Evolutionary conservation across 352 stramenopile genomes (phyloP), one percentile per base, ranked within the genome.

Genomic region (Globisporangium nagaii): DNA sequence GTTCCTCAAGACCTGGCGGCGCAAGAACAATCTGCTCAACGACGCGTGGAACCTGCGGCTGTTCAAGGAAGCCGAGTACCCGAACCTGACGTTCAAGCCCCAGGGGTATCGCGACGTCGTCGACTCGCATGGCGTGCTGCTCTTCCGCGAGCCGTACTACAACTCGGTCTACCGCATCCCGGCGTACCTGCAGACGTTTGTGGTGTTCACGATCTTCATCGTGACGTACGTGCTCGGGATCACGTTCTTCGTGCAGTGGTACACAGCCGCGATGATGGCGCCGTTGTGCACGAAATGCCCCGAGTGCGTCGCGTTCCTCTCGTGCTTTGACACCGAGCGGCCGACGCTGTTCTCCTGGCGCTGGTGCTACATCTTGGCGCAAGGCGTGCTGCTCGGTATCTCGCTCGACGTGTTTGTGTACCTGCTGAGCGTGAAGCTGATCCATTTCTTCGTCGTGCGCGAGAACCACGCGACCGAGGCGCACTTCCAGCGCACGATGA

Each of bases 171-270:
- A 73, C 42, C 81, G 84, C 4, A 86, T 93, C 41, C 84, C 84
- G 4, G 81, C 79, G 6, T 91, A 91, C 44, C 64, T 91, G 27
- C 84, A 90, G 49, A 93, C 84, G 17, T 81, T 91, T 43, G 55
- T 91, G 17, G 81, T 93, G 5, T 91, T 90, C 22, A 63, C 73
- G 9, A 62, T 91, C 37, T 93, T 93, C 51, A 90, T 90, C 22
- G 75, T 60, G 19, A 90, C 78, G 27, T 93, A 93, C 40, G 69
- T 90, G 0, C 35, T 87, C 1, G 84, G 84, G 3, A 93, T 86
- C 46, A 86, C 77, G 12, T 91, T 93, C 62, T 93, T 93, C 34
- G 81, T 93, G 9, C 81, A 92, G 49, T 93, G 84, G 84, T 93
- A 91, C 48, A 93, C 84, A 0, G 84, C 84, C 1, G 80, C 84